A percentile compares a stretch with the other conserved stretches of the same genome.
Evolutionary conservation across 2,329 filamentous ascomycete genomes (phyloP).

Genomic region (Aphanocladium album): DNA sequence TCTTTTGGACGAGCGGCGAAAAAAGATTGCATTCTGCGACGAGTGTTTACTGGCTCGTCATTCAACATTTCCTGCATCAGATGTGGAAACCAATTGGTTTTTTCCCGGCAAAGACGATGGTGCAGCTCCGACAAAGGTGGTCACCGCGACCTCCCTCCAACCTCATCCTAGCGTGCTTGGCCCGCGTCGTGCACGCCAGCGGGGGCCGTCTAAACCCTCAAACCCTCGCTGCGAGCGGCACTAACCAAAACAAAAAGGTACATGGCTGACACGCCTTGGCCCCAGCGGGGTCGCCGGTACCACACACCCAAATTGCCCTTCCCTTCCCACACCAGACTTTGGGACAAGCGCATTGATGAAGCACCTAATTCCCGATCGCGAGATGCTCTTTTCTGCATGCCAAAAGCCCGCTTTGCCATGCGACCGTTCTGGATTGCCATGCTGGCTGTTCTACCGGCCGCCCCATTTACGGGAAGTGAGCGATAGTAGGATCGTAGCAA

Average conservation of each 20-base stretch:
- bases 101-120: too few species aligned
- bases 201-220: too few species aligned
- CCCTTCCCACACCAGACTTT: neutral
- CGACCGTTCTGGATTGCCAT: neutral
- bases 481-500: neutral
- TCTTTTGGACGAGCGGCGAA: too few species aligned
- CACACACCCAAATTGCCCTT: neutral
- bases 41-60: too few species aligned
- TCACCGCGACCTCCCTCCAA: too few species aligned
- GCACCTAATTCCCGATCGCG: conserved; percentile 3
- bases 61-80: too few species aligned
- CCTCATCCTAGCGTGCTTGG: too few species aligned
- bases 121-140: too few species aligned
- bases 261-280: neutral
- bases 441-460: neutral
- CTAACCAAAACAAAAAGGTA: neutral
- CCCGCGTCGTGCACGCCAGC: too few species aligned
- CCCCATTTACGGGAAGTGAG: neutral
- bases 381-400: conserved; percentile 4
- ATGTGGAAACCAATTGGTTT: too few species aligned
- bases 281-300: neutral
- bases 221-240: too few species aligned
- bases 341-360: neutral
- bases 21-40: too few species aligned
- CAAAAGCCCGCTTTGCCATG: conserved; percentile 5